Evolutionary conservation across 805 yeast genomes (phyloP).

Genomic region (Cyberlindnera nakhonratchasimensis): DNA sequence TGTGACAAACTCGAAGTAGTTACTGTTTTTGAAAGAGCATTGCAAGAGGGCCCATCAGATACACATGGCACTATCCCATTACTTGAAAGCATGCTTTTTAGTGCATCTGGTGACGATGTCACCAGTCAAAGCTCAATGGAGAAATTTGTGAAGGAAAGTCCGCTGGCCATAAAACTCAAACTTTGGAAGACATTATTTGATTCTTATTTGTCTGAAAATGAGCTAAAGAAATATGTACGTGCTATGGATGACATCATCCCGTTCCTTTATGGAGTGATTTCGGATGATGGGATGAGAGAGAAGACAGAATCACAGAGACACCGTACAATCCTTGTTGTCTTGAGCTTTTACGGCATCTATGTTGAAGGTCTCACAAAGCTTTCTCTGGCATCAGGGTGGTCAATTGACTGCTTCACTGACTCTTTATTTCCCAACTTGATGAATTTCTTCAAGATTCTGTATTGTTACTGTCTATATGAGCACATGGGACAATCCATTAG

Average conservation of each 20-base stretch:
- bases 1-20: slow-evolving; percentile 70
- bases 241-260: slow-evolving; percentile 53
- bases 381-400: slow-evolving; percentile 35
- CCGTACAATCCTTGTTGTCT: slow-evolving; percentile 42
- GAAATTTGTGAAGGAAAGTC: slow-evolving; percentile 56
- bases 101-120: slow-evolving; percentile 16
- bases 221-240: slow-evolving; percentile 35
- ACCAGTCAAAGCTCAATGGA: slow-evolving; percentile 49
- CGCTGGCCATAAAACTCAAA: slow-evolving; percentile 62
- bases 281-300: slow-evolving; percentile 21
- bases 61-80: slow-evolving; percentile 31
- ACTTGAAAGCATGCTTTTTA: slow-evolving; percentile 44
- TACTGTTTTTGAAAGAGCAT: slow-evolving; percentile 49
- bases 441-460: slow-evolving; percentile 40
- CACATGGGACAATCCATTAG: slow-evolving; percentile 17
- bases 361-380: slow-evolving; percentile 35
- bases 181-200: slow-evolving; percentile 73
- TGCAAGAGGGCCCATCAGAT: slow-evolving; percentile 21
- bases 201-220: slow-evolving; percentile 39
- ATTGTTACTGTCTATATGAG: slow-evolving; percentile 37
- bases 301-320: slow-evolving; percentile 34
- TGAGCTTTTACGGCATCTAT: slow-evolving; percentile 54
- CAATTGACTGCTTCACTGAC: slow-evolving; percentile 8
- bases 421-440: slow-evolving; percentile 25
- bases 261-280: slow-evolving; percentile 37